phyloP scores from a whole-genome alignment of 495 filamentous ascomycete species.

The Trypethelium eluteriae region DNA sequence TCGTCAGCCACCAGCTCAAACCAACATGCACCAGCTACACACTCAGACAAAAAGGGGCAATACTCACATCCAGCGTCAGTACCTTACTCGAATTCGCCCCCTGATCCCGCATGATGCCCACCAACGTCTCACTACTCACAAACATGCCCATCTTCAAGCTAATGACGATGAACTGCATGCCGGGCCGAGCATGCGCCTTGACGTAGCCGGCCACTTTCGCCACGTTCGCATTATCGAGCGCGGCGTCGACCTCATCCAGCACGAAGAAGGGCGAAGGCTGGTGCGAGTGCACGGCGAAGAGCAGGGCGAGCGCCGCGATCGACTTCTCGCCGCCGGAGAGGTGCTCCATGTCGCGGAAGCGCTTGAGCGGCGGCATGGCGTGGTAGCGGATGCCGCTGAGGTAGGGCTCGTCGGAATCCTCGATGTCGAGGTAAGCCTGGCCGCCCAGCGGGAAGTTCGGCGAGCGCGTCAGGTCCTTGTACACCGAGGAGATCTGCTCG shows the following conservation, averaged over 20 bases:
- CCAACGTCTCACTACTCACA: slow-evolving; percentile 84
- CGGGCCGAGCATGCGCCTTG: slow-evolving; percentile 82
- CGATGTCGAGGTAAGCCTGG: slow-evolving; percentile 89
- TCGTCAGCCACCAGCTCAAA: slow-evolving; percentile 21
- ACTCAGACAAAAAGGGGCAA: neutral
- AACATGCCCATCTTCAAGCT: slow-evolving; percentile 89
- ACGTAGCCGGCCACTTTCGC: slow-evolving; percentile 94
- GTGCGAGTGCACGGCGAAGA: slow-evolving; percentile 93
- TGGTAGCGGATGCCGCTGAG: slow-evolving; percentile 93
- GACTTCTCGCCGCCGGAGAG: slow-evolving; percentile 97
- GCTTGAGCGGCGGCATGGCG: slow-evolving; percentile 96
- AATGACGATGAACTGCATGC: slow-evolving; percentile 99
- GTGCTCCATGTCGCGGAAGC: slow-evolving; percentile 98
- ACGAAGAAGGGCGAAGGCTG: slow-evolving; percentile 96
- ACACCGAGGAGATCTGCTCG: slow-evolving; percentile 86
- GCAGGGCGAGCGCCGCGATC: slow-evolving; percentile 89
- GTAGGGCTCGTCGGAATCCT: slow-evolving; percentile 86
- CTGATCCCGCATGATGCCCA: slow-evolving; percentile 94
- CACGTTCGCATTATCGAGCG: slow-evolving; percentile 93
- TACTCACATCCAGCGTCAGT: slow-evolving; percentile 88
- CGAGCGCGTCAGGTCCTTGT: slow-evolving; percentile 86
- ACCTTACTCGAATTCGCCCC: slow-evolving; percentile 79
- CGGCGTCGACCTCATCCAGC: slow-evolving; percentile 95
- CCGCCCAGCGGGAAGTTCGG: slow-evolving; percentile 81
- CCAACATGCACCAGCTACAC: neutral